Evolutionary conservation across 306 rosid species (phyloP).

Genomic region (Vigna mungo): DNA sequence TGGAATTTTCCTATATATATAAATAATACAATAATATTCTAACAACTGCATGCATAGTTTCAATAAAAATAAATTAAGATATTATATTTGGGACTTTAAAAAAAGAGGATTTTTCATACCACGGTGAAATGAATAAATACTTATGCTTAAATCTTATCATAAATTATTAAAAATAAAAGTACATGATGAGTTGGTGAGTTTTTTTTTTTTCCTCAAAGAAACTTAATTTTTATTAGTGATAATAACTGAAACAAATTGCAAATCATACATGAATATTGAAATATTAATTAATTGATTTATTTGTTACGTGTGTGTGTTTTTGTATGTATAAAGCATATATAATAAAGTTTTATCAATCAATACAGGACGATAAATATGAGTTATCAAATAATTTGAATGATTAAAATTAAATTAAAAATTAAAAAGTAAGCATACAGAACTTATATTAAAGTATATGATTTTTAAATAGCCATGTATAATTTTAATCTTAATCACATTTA

Average conservation of each 20-base stretch:
- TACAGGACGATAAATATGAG: not conserved
- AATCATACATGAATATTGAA: not conserved
- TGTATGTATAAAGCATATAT: too few species aligned
- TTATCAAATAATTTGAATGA: not conserved
- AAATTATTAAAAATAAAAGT: not conserved
- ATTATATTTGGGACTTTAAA: not conserved
- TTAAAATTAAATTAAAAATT: not conserved
- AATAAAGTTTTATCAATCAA: not conserved
- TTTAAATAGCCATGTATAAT: not conserved
- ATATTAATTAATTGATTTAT: not conserved
- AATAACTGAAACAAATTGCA: not conserved
- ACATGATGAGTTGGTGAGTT: not conserved
- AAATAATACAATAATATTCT: not conserved
- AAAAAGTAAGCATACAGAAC: not conserved
- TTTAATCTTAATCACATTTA: too few species aligned
- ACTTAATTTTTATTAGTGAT: too few species aligned
- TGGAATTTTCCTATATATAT: conserved; percentile 17
- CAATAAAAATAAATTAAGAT: not conserved
- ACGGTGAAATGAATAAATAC: not conserved
- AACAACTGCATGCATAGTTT: not conserved
- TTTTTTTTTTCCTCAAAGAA: too few species aligned
- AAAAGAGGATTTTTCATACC: not conserved
- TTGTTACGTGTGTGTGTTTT: not conserved
- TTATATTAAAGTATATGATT: not conserved
- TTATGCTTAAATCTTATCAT: not conserved